Evolutionary conservation across 2,329 filamentous ascomycete species (phyloP).

Genomic region (Colletotrichum navitas): DNA sequence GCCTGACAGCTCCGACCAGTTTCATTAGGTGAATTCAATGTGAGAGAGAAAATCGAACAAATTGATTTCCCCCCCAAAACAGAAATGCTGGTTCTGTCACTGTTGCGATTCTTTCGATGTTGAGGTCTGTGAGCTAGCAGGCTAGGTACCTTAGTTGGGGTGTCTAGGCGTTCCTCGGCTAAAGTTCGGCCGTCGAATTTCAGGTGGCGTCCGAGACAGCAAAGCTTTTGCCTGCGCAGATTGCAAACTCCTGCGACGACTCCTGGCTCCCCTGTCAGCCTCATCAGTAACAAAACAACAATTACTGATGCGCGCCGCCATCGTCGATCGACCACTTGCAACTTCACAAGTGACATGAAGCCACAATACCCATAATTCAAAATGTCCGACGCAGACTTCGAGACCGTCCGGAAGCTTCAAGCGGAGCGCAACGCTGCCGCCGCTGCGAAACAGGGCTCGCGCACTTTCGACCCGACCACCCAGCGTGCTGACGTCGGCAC

Average conservation of each 20-base stretch:
- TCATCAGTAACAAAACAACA: constrained; percentile 46
- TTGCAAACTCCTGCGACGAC: constrained; percentile 44
- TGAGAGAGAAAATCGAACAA: not conserved
- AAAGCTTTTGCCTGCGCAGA: constrained; percentile 45
- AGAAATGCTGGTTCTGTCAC: no score
- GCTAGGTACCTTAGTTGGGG: not conserved
- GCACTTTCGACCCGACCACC: constrained; percentile 80
- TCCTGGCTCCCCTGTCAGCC: constrained; percentile 41
- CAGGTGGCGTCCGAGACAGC: constrained; percentile 52
- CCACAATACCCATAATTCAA: constrained; percentile 54
- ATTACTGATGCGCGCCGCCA: constrained; percentile 43
- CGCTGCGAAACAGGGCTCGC: constrained; percentile 83
- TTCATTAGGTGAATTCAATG: no score
- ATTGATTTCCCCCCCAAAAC: no score
- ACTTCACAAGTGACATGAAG: constrained; percentile 51
- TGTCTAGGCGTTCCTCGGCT: constrained; percentile 45
- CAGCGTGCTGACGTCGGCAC: constrained; percentile 87
- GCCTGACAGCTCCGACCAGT: not conserved
- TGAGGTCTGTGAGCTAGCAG: not conserved
- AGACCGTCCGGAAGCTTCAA: constrained; percentile 88
- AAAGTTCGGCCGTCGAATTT: constrained; percentile 49
- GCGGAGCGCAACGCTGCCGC: constrained; percentile 89
- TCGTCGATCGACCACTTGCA: constrained; percentile 41
- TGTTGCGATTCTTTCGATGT: constrained; percentile 3
- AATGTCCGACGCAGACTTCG: constrained; percentile 87